Base-by-base conservation (phyloP, 2,329 filamentous ascomycete genomes). In the Fusarium veterinarium region DNA sequence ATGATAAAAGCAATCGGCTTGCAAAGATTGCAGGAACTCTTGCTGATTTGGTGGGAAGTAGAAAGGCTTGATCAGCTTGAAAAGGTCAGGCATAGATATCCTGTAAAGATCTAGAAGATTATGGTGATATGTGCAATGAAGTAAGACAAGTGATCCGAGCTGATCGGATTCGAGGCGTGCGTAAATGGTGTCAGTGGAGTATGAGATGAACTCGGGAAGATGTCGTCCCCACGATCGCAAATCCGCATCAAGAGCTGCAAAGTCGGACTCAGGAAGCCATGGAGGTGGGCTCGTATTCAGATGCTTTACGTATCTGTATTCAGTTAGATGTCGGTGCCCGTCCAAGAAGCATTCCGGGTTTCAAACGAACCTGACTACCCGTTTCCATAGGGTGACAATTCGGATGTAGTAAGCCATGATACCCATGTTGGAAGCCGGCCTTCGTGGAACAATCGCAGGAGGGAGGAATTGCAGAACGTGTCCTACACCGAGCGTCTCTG, bases 71-170 rank as follows among this genome's bases (percentile, higher is more conserved):
- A 81, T 79, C n/a, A 84, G 75, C 60, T 83, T 81, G 72, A 86
- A 85, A 8, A 86, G 76, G 45, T 83, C 80, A 0, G 84, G 84
- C 82, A 86, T 83, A 17, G 83, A 82, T 59, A 86, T 81, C 33
- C 84, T 83, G 73, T 85, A 86, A 5, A 86, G 78, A 67, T 86
- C 84, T 8, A 85, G 76, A 42, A 84, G 80, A 51, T 83, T 85
- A 71, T 85, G 83, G 48, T 86, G 82, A 53, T 85, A 86, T 31
- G 84, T 86, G 71, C 83, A 85, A 71, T 85, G 84, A 13, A 86
- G 79, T 7, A 85, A 71, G 17, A 84, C 81, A 45, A 86, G 76
- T 14, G 83, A 83, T 19, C 84, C 84, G 1, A 86, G 80, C 69
- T 86, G 84, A 40, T 84, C 83, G 2, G 84, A 85, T 67, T 85